phyloP scores from a whole-genome alignment of 2,329 filamentous ascomycete genomes.

The Grosmannia serpens region DNA sequence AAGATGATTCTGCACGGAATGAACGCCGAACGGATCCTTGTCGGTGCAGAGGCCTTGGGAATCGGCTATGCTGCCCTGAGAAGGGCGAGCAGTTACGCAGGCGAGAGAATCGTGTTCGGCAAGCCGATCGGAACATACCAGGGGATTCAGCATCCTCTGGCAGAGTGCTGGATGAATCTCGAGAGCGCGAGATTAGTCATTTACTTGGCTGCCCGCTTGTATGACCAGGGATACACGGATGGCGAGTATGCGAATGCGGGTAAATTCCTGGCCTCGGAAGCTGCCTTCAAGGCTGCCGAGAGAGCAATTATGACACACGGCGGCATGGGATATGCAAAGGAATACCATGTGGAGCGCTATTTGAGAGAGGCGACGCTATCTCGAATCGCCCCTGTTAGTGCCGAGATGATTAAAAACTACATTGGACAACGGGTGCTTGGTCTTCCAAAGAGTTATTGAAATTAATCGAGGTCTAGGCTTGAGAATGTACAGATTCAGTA shows the following conservation, averaged over 20 bases:
- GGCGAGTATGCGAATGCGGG: slow-evolving; percentile 39
- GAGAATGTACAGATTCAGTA: not conserved
- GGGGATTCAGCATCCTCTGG: slow-evolving; percentile 51
- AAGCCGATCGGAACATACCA: slow-evolving; percentile 56
- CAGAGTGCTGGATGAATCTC: slow-evolving; percentile 52
- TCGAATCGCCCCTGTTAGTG: slow-evolving; percentile 50
- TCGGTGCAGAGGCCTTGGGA: slow-evolving; percentile 70
- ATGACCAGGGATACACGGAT: slow-evolving; percentile 27
- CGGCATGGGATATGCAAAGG: slow-evolving; percentile 53
- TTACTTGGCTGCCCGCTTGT: slow-evolving; percentile 52
- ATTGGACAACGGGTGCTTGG: slow-evolving; percentile 56
- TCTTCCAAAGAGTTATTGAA: slow-evolving; percentile 54
- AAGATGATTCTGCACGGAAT: slow-evolving; percentile 68
- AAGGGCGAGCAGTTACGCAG: slow-evolving; percentile 54
- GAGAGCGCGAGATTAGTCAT: slow-evolving; percentile 53
- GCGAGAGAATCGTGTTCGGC: slow-evolving; percentile 52
- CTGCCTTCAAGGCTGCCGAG: slow-evolving; percentile 51
- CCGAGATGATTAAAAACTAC: slow-evolving; percentile 69
- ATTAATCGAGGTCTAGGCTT: not conserved
- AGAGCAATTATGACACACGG: slow-evolving; percentile 46
- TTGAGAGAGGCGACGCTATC: slow-evolving; percentile 52
- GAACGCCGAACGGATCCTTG: slow-evolving; percentile 65
- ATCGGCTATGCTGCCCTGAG: slow-evolving; percentile 61
- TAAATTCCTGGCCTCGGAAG: slow-evolving; percentile 58
- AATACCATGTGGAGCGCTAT: slow-evolving; percentile 55